Conservation (phyloP, 225 moss, liverwort and hornwort genomes). For the Bryoerythrophyllum caledonicum region DNA sequence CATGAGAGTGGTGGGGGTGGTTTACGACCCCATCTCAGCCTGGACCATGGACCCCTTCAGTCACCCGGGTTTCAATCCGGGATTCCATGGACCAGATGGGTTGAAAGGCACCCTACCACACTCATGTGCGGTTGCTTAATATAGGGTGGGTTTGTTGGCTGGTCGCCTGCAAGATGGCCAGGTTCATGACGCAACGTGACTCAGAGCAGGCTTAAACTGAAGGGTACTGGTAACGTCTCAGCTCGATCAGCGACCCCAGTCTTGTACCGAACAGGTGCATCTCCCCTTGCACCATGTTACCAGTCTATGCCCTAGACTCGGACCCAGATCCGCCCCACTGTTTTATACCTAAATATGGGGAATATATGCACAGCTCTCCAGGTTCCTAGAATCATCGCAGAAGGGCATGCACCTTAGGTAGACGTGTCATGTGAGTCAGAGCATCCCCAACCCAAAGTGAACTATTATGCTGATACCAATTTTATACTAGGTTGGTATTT, state of each 20-base stretch:
- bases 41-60: too few relatives aligned
- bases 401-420: background rate
- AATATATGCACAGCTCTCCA: background rate
- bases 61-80: too few relatives aligned
- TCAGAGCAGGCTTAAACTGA: background rate
- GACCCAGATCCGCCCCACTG: background rate
- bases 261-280: slow-evolving; percentile 6
- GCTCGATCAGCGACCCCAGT: background rate
- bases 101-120: too few relatives aligned
- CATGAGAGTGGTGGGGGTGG: too few relatives aligned
- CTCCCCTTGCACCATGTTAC: background rate
- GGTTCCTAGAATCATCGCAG: background rate
- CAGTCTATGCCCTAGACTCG: too few relatives aligned
- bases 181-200: background rate
- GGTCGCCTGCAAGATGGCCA: background rate
- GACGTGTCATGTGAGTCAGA: background rate
- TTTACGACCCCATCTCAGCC: too few relatives aligned
- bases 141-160: background rate
- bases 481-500: too few relatives aligned
- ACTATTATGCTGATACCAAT: too few relatives aligned
- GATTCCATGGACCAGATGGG: too few relatives aligned
- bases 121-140: too few relatives aligned
- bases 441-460: too few relatives aligned
- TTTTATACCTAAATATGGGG: background rate
- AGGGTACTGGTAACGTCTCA: background rate